Percentiles rank a stretch among this genome's conserved stretches.
Conservation (phyloP, 108 stramenopile genomes). For the Fistulifera pelliculosa region DNA sequence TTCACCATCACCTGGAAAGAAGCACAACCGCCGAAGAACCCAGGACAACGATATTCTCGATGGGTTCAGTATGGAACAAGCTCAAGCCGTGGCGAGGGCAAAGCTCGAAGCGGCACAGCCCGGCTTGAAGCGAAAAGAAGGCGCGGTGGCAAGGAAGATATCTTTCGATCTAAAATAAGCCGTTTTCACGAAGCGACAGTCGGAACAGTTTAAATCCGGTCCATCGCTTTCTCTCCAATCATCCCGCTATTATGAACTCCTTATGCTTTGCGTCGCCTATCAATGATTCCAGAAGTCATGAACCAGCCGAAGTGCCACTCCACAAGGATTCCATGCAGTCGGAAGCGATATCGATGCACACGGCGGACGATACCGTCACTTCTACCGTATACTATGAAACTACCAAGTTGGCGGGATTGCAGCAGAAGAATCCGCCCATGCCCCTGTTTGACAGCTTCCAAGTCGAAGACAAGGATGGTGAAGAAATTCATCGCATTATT, state of each 20-base stretch:
- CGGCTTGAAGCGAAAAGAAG: constrained; percentile 5
- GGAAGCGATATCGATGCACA: constrained; percentile 15
- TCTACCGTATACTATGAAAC: constrained; percentile 42
- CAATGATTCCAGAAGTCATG: constrained; percentile 6
- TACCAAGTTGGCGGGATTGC: constrained; percentile 25
- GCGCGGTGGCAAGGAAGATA: constrained; percentile 6
- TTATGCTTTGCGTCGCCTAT: constrained; percentile 46
- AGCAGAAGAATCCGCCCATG: constrained; percentile 38
- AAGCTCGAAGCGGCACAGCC: constrained; percentile 6
- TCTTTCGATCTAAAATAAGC: constrained; percentile 15
- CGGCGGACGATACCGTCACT: constrained; percentile 31
- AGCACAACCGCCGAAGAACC: background rate
- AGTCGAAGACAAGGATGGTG: too few relatives aligned
- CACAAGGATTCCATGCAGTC: constrained; percentile 4
- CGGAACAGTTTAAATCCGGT: constrained; percentile 9
- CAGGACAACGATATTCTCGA: background rate
- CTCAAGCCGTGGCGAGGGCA: constrained; percentile 3
- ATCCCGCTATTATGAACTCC: constrained; percentile 14
- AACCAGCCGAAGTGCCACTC: constrained; percentile 8
- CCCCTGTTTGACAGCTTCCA: constrained; percentile 21
- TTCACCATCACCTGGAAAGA: background rate
- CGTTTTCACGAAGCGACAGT: background rate
- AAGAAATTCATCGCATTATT: too few relatives aligned
- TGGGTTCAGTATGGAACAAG: constrained; percentile 4
- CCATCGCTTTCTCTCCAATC: constrained; percentile 16